Conservation (phyloP, 441 rosid genomes). For the Pelargonium australe region DNA sequence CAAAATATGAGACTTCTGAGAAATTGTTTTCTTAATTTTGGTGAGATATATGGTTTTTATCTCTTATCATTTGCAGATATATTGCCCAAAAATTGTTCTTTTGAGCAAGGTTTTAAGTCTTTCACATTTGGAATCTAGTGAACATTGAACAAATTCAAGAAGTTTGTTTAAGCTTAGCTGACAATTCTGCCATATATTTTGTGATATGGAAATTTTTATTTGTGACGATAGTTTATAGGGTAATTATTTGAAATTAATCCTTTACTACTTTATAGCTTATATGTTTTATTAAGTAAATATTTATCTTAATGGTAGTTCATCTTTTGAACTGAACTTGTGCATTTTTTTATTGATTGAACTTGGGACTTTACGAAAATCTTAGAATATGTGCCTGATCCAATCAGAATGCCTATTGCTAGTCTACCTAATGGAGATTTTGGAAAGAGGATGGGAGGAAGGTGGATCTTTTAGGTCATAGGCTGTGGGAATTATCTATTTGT, state of each 20-base stretch:
- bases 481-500: background rate
- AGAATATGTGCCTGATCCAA: background rate
- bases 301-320: background rate
- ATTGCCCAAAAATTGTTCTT: background rate
- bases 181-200: too few relatives aligned
- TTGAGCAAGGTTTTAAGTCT: background rate
- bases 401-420: background rate
- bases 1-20: background rate
- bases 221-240: background rate
- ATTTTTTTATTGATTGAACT: background rate
- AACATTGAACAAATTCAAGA: too few relatives aligned
- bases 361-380: background rate
- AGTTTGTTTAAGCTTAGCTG: too few relatives aligned
- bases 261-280: background rate
- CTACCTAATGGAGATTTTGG: background rate
- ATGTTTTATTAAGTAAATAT: background rate
- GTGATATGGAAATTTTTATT: too few relatives aligned
- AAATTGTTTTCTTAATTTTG: background rate
- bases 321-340: background rate
- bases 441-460: background rate
- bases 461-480: background rate
- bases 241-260: background rate
- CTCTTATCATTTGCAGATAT: background rate
- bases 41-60: background rate
- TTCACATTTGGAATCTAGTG: too few relatives aligned